Percentiles rank a stretch among this genome's conserved stretches.
phyloP scores from a whole-genome alignment of 1,139 yeast species.

The Suhomyces bokatorum region DNA sequence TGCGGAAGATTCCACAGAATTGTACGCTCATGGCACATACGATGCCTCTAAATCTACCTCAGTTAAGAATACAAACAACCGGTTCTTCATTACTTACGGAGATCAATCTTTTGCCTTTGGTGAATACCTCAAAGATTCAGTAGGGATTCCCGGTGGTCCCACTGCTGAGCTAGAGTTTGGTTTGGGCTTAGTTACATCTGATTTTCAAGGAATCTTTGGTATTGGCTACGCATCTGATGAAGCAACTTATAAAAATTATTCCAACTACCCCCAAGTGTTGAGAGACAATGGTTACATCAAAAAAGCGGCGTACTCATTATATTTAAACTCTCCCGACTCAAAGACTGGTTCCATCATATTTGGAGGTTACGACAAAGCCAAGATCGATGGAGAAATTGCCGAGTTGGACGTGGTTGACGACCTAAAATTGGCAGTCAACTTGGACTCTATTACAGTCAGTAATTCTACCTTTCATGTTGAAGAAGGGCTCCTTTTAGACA shows the following conservation, averaged over 20 bases:
- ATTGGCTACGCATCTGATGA: conserved; percentile 17
- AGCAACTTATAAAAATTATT: conserved; percentile 13
- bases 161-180: conserved; percentile 19
- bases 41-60: conserved; percentile 15
- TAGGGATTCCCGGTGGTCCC: conserved; percentile 9
- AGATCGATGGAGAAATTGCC: conserved; percentile 25
- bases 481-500: no score
- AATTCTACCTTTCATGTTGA: background rate
- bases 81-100: conserved; percentile 12
- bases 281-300: conserved; percentile 20
- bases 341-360: conserved; percentile 27
- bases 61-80: background rate
- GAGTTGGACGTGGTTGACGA: conserved; percentile 8
- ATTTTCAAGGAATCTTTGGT: conserved; percentile 21
- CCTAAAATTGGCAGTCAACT: background rate
- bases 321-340: conserved; percentile 17
- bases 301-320: conserved; percentile 24
- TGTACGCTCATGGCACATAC: conserved; percentile 16
- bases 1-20: background rate
- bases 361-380: conserved; percentile 33
- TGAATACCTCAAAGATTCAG: conserved; percentile 9
- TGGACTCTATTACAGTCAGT: conserved; percentile 20
- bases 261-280: conserved; percentile 23
- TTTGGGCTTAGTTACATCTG: conserved; percentile 12
- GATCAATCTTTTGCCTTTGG: conserved; percentile 14